Base-by-base conservation (phyloP, 163 green algal species). In the Volvox carteri region DNA sequence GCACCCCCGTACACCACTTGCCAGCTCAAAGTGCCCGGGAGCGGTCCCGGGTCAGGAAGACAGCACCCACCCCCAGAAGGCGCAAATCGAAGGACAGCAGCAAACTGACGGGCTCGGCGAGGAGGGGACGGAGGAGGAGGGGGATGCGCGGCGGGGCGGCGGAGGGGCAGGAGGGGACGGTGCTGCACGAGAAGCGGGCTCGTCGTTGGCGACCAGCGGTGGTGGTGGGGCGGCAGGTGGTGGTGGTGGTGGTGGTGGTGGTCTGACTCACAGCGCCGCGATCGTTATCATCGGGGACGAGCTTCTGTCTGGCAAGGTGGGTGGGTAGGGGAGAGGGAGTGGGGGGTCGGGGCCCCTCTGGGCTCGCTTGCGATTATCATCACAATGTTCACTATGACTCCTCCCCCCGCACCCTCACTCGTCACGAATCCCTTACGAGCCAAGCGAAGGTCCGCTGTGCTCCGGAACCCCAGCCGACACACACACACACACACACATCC, bases 211-310 rank as follows among this genome's bases (percentile, higher is more conserved):
- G 41, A 1, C 11, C 72, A 35, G 72, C 41, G 42, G 72, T 39
- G 37, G 70, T 8, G 37, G 21, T 33, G 30, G 18, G 4, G 65
- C 11, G 28, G 56, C 14, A 28, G 30, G 44, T 19, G 33, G n/a
- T 48, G 46, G 48, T 16, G 30, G 75, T 5, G 9, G 30, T 7
- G 5, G 75, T n/a, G 8, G 5, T 28, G 48, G n/a, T 25, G 1
- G 4, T 28, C 54, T 92, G 44, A 95, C 91, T 2, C 84, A 85
- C 62, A 92, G 86, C 35, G 95, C 95, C 5, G 96, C 89, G n/a
- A 72, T 98, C 35, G 60, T 98, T 4, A 93, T 97, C 4, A 87
- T 98, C 0, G 96, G 95, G 0, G 96, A 99, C 78, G 96, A 98
- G 91, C 93, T 98, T 41, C 90, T 98, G 44, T 90, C 92, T 11